Conservation (phyloP, 163 green algal species). For the Scenedesmus sp. region DNA sequence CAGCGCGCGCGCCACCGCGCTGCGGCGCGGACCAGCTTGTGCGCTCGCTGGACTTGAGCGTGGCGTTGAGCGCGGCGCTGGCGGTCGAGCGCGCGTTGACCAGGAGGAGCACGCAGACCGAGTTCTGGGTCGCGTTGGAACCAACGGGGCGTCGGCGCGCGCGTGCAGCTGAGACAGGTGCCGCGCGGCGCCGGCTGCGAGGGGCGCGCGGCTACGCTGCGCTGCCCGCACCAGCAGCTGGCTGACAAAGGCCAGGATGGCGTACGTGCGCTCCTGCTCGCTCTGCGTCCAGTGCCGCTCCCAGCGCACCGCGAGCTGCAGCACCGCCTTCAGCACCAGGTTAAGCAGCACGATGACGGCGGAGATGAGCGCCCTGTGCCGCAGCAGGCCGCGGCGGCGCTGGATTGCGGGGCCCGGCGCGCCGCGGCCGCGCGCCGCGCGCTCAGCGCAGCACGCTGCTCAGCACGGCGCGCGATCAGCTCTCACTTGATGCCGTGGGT, state of each 20-base stretch:
- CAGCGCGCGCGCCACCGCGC: not conserved
- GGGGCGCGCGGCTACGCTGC: too few relatives aligned
- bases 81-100: slow-evolving; percentile 47
- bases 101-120: slow-evolving; percentile 57
- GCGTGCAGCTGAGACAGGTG: too few relatives aligned
- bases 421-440: too few relatives aligned
- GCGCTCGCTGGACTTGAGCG: not conserved
- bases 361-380: slow-evolving; percentile 28
- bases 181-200: too few relatives aligned
- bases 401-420: too few relatives aligned
- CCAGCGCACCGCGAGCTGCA: slow-evolving; percentile 48
- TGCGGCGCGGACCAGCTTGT: slow-evolving; percentile 20
- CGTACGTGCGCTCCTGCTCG: slow-evolving; percentile 53
- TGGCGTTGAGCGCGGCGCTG: slow-evolving; percentile 24
- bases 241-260: slow-evolving; percentile 46
- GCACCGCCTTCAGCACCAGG: slow-evolving; percentile 46
- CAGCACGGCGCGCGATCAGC: not conserved
- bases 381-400: too few relatives aligned
- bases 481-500: slow-evolving; percentile 26
- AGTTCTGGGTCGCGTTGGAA: too few relatives aligned
- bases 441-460: not conserved
- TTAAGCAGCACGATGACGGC: slow-evolving; percentile 48
- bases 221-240: too few relatives aligned
- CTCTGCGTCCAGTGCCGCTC: slow-evolving; percentile 57
- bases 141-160: too few relatives aligned